Percentiles rank a stretch among this genome's conserved stretches.
phyloP scores from a whole-genome alignment of 2,329 filamentous ascomycete genomes.

The Neoarthrinium moseri region DNA sequence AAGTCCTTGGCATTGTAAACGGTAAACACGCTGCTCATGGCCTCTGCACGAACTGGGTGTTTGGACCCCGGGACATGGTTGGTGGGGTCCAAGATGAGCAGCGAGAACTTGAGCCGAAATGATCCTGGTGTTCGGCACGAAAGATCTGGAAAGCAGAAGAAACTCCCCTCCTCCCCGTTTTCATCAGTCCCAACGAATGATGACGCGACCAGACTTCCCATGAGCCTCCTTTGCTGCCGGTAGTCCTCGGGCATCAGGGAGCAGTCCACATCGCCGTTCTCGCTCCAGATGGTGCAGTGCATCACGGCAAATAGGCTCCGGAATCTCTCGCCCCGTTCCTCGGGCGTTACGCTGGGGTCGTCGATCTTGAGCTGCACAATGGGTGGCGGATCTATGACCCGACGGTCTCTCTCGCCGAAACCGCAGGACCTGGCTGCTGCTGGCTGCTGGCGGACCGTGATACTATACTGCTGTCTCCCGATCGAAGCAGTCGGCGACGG shows the following conservation, averaged over 20 bases:
- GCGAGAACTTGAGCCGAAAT: slow-evolving; percentile 73
- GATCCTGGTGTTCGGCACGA: slow-evolving; percentile 74
- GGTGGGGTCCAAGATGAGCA: slow-evolving; percentile 70
- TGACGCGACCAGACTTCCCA: slow-evolving; percentile 76
- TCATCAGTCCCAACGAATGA: slow-evolving; percentile 78
- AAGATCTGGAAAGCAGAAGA: slow-evolving; percentile 83
- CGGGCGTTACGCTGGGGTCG: slow-evolving; percentile 50
- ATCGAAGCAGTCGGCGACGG: slow-evolving; percentile 10
- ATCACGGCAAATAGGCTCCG: slow-evolving; percentile 68
- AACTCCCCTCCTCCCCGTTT: slow-evolving; percentile 70
- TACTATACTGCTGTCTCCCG: slow-evolving; percentile 35
- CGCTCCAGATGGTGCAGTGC: slow-evolving; percentile 75
- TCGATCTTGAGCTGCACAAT: slow-evolving; percentile 73
- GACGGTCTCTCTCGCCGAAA: slow-evolving; percentile 77
- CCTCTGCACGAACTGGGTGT: slow-evolving; percentile 49
- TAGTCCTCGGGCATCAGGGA: slow-evolving; percentile 71
- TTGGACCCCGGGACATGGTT: slow-evolving; percentile 51
- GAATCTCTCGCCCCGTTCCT: slow-evolving; percentile 51
- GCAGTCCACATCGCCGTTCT: slow-evolving; percentile 64
- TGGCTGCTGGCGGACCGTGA: slow-evolving; percentile 74
- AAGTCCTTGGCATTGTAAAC: slow-evolving; percentile 87
- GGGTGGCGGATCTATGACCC: slow-evolving; percentile 80
- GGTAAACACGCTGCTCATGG: slow-evolving; percentile 69
- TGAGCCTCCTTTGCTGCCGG: slow-evolving; percentile 70
- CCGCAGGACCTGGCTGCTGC: slow-evolving; percentile 77